Percentiles rank a stretch among this genome's conserved stretches.
Conservation (phyloP, 2,329 filamentous ascomycete species). For the Diplodia mutila region DNA sequence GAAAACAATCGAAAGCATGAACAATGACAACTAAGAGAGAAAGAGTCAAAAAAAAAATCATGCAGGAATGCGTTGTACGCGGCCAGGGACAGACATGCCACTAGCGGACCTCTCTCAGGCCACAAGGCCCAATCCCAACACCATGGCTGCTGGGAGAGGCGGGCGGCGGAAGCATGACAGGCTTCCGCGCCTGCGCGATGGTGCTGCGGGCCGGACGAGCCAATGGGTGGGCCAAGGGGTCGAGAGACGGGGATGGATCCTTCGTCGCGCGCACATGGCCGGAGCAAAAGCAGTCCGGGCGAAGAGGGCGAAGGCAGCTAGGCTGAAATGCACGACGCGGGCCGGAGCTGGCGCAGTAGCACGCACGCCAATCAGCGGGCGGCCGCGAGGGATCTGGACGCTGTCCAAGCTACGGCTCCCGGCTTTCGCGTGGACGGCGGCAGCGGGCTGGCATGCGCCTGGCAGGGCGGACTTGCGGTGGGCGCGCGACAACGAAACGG, state of each 20-base stretch:
- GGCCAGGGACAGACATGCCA: constrained; percentile 11
- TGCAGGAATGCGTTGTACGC: constrained; percentile 17
- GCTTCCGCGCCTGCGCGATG: constrained; percentile 16
- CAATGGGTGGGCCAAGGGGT: background rate
- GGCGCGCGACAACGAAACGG: background rate
- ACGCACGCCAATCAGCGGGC: background rate
- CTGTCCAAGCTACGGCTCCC: background rate
- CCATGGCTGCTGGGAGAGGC: constrained; percentile 4
- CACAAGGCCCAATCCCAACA: constrained; percentile 19
- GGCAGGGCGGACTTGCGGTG: constrained; percentile 18
- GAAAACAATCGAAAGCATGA: constrained; percentile 3
- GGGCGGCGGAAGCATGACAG: constrained; percentile 22
- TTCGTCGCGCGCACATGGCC: constrained; percentile 8
- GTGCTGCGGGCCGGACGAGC: background rate
- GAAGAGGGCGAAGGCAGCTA: background rate
- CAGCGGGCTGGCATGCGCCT: constrained; percentile 3
- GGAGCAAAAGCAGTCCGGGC: background rate
- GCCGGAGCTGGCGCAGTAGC: background rate
- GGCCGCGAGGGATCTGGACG: constrained; percentile 8
- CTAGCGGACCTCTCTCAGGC: constrained; percentile 13
- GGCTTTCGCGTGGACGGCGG: background rate
- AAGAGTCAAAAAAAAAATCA: constrained; percentile 1
- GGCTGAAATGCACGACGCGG: constrained; percentile 16
- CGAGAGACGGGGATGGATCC: background rate
- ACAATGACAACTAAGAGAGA: constrained; percentile 6